Conservation (phyloP, 345 rosid species). For the Firmiana major region DNA sequence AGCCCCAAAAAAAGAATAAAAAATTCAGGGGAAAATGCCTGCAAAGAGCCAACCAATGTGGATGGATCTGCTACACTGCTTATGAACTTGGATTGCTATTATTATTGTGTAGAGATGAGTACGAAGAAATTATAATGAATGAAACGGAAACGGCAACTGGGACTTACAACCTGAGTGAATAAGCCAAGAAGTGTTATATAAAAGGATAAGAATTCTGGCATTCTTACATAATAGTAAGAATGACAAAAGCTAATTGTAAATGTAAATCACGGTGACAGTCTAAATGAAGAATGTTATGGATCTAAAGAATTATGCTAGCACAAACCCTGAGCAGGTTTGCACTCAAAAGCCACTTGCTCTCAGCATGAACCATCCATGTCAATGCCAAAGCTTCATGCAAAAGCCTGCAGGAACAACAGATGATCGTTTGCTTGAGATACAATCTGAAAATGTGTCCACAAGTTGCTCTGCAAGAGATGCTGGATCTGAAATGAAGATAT, state of each 20-base stretch:
- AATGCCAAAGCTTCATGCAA: constrained; percentile 96
- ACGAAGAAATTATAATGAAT: not conserved
- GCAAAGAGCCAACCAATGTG: too few species aligned
- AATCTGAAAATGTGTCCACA: constrained; percentile 79
- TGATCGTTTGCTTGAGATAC: constrained; percentile 49
- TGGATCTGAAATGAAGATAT: constrained; percentile 67
- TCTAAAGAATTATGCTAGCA: constrained; percentile 37
- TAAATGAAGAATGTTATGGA: constrained; percentile 29
- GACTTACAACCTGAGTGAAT: constrained; percentile 11
- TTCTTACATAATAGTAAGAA: constrained; percentile 37
- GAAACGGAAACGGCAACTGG: not conserved
- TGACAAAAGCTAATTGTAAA: constrained; percentile 25
- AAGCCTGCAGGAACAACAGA: constrained; percentile 63
- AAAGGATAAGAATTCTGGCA: constrained; percentile 20
- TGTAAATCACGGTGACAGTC: constrained; percentile 20
- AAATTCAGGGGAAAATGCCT: not conserved
- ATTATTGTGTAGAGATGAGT: not conserved
- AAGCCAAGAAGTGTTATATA: constrained; percentile 4
- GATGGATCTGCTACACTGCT: not conserved
- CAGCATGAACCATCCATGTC: constrained; percentile 14
- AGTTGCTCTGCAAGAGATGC: constrained; percentile 90
- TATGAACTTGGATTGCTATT: not conserved
- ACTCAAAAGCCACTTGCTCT: constrained; percentile 9
- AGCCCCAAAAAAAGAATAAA: not conserved
- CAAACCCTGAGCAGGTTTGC: constrained; percentile 24